A percentile compares a stretch with the other conserved stretches of the same genome.
These are phyloP conservation scores for Camelina neglecta DNA, from an alignment of 345 rosid species.

Conservation along the genomic window DNA sequence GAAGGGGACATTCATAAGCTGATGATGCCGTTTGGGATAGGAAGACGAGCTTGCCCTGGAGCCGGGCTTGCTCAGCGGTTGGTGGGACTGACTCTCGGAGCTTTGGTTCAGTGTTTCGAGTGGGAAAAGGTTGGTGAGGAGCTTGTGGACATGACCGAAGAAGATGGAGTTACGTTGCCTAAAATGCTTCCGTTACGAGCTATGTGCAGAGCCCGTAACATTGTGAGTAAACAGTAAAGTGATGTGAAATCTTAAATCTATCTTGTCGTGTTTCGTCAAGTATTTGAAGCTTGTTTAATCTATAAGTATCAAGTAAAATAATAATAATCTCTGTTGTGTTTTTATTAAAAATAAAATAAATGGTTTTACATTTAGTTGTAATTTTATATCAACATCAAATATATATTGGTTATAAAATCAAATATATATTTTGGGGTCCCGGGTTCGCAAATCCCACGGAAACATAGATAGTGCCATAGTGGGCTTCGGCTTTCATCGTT, in stretches of 20 bases:
- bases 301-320: background rate
- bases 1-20: slow-evolving; percentile 38
- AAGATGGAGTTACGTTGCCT: slow-evolving; percentile 46
- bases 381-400: no score
- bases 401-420: no score
- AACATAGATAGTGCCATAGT: no score
- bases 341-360: no score
- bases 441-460: no score
- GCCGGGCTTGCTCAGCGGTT: slow-evolving; percentile 46
- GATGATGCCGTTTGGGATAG: slow-evolving; percentile 51
- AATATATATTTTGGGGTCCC: no score
- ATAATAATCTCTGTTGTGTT: background rate
- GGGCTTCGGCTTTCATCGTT: no score
- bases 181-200: slow-evolving; percentile 45
- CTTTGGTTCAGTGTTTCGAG: slow-evolving; percentile 57
- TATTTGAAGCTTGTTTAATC: background rate
- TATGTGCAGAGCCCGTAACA: slow-evolving; percentile 48
- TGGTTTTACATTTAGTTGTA: no score
- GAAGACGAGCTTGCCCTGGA: slow-evolving; percentile 55
- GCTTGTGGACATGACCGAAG: slow-evolving; percentile 49
- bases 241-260: background rate
- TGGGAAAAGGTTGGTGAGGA: slow-evolving; percentile 48
- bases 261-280: background rate
- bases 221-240: background rate
- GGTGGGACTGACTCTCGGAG: slow-evolving; percentile 44